These are phyloP conservation scores for Haematococcus sp. DNA, from an alignment of 139 green algal genomes.

Conservation along the genomic window DNA sequence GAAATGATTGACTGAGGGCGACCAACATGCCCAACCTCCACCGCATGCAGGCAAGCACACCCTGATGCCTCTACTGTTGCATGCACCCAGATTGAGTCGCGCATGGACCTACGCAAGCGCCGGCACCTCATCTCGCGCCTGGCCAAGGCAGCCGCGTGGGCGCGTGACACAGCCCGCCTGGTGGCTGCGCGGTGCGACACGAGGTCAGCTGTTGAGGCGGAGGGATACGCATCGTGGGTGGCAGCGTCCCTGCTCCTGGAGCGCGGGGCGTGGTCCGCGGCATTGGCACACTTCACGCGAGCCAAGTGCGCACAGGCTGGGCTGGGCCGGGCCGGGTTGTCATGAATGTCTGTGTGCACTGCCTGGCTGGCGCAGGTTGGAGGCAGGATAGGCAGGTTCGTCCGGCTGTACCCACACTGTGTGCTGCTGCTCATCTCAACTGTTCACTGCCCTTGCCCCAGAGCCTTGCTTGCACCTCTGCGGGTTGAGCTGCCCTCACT, in stretches of 20 bases:
- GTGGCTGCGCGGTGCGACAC: conserved; percentile 47
- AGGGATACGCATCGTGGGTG: conserved; percentile 83
- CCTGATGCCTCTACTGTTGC: background rate
- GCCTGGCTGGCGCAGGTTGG: no score
- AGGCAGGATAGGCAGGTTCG: no score
- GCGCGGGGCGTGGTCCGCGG: conserved; percentile 67
- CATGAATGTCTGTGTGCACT: background rate
- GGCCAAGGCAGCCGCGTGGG: conserved; percentile 52
- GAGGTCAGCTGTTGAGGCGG: conserved; percentile 75
- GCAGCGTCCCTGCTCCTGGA: conserved; percentile 74
- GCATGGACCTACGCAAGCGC: conserved; percentile 46
- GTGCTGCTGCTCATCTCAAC: no score
- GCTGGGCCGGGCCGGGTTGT: background rate
- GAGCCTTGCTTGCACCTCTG: background rate
- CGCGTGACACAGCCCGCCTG: conserved; percentile 7
- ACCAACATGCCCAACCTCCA: no score
- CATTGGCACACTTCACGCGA: conserved; percentile 64
- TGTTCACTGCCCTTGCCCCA: no score
- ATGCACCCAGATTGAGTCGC: background rate
- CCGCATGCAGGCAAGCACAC: conserved; percentile 1
- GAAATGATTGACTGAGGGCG: no score
- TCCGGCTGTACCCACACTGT: no score
- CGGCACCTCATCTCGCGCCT: conserved; percentile 70
- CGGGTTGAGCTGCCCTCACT: background rate
- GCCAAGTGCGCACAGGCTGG: conserved; percentile 53